phyloP scores from a whole-genome alignment of 371 early-diverging fungal species.

The Catenaria anguillulae region DNA sequence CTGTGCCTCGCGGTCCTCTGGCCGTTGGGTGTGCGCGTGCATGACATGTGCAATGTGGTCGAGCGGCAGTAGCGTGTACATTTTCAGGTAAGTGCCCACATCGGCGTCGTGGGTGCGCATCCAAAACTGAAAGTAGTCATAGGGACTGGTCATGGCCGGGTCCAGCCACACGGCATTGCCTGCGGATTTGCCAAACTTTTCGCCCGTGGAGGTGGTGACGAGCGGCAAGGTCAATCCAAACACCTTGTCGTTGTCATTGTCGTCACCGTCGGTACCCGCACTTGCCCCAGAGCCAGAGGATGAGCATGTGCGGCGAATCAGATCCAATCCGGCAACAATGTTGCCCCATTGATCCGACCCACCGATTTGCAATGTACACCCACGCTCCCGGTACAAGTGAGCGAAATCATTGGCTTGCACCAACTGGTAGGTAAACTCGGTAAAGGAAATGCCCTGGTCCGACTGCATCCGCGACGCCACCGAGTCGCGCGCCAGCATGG shows the following conservation, averaged over 20 bases:
- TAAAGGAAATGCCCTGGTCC: slow-evolving; percentile 79
- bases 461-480: slow-evolving; percentile 60
- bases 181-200: slow-evolving; percentile 91
- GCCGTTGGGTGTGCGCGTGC: slow-evolving; percentile 38
- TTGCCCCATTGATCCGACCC: slow-evolving; percentile 98
- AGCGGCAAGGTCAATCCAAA: slow-evolving; percentile 82
- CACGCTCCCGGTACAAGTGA: slow-evolving; percentile 50
- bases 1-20: neutral
- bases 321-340: slow-evolving; percentile 82
- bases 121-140: slow-evolving; percentile 86
- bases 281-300: too few relatives aligned
- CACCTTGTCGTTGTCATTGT: slow-evolving; percentile 6
- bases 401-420: slow-evolving; percentile 89
- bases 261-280: neutral
- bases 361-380: slow-evolving; percentile 67
- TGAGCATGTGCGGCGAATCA: slow-evolving; percentile 43
- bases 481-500: slow-evolving; percentile 80
- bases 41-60: slow-evolving; percentile 43
- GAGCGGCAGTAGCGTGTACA: slow-evolving; percentile 61
- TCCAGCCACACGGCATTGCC: slow-evolving; percentile 93
- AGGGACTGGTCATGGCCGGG: slow-evolving; percentile 53
- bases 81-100: slow-evolving; percentile 50
- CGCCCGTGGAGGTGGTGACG: slow-evolving; percentile 67
- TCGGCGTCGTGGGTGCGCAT: slow-evolving; percentile 66
- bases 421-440: slow-evolving; percentile 90